phyloP scores from a whole-genome alignment of 495 filamentous ascomycete genomes.

The Neurospora sp. region DNA sequence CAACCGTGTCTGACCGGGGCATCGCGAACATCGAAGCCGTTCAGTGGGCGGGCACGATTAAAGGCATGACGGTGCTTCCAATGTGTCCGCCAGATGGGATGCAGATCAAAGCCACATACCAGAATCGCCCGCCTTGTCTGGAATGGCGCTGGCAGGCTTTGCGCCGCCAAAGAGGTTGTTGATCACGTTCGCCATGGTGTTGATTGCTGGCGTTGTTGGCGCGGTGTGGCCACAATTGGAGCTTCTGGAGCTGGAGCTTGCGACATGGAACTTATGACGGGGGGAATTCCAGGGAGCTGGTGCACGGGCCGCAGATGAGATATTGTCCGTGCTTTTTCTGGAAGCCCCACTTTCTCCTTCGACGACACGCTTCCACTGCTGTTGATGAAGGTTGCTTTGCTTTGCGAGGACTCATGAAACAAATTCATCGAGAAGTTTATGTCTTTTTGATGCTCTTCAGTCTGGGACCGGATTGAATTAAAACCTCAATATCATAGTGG shows the following conservation, averaged over 20 bases:
- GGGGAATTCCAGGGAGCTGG: background rate
- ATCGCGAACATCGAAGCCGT: background rate
- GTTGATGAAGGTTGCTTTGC: background rate
- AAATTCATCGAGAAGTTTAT: background rate
- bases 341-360: background rate
- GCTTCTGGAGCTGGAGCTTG: background rate
- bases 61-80: background rate
- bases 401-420: background rate
- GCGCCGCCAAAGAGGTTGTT: conserved; percentile 58
- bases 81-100: background rate
- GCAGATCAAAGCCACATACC: conserved; percentile 36
- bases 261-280: background rate
- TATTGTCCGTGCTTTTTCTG: background rate
- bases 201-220: conserved; percentile 4
- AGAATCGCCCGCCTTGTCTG: conserved; percentile 40
- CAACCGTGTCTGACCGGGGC: background rate
- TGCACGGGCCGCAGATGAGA: background rate
- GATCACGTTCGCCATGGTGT: conserved; percentile 55
- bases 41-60: background rate
- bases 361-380: background rate
- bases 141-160: conserved; percentile 38
- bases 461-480: background rate
- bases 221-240: background rate
- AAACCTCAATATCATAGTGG: background rate
- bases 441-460: background rate